phyloP scores from a whole-genome alignment of 2,329 filamentous ascomycete genomes.

The Beauveria varroae region DNA sequence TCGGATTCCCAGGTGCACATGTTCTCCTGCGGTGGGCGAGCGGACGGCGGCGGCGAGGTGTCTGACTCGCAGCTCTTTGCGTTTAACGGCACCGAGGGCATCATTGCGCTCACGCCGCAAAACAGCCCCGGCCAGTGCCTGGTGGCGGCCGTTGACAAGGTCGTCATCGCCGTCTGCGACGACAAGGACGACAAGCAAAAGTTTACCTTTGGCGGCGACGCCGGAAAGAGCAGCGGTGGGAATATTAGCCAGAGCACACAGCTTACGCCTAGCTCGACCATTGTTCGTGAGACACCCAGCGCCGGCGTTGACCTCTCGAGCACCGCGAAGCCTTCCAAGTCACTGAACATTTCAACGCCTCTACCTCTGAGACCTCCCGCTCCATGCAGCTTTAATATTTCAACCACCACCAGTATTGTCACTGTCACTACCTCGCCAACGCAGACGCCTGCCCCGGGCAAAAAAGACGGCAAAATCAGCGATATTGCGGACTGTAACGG shows the following conservation, averaged over 20 bases:
- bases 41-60: constrained; percentile 43
- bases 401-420: constrained; percentile 6
- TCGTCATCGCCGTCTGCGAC: constrained; percentile 36
- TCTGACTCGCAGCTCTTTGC: constrained; percentile 45
- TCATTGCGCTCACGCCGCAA: constrained; percentile 36
- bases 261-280: neutral
- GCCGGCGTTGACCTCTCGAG: neutral
- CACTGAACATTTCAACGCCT: neutral
- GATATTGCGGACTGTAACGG: neutral
- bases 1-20: constrained; percentile 45
- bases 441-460: neutral
- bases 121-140: constrained; percentile 36
- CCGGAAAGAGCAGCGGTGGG: neutral
- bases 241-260: neutral
- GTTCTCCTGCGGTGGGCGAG: constrained; percentile 52
- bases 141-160: constrained; percentile 35
- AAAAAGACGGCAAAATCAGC: neutral
- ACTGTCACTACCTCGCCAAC: constrained; percentile 1
- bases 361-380: neutral
- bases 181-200: constrained; percentile 32
- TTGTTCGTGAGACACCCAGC: neutral
- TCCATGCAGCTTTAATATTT: neutral
- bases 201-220: constrained; percentile 27
- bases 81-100: constrained; percentile 34
- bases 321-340: neutral